Conservation (phyloP, 371 early-diverging fungal species). For the Entomophthora muscae region DNA sequence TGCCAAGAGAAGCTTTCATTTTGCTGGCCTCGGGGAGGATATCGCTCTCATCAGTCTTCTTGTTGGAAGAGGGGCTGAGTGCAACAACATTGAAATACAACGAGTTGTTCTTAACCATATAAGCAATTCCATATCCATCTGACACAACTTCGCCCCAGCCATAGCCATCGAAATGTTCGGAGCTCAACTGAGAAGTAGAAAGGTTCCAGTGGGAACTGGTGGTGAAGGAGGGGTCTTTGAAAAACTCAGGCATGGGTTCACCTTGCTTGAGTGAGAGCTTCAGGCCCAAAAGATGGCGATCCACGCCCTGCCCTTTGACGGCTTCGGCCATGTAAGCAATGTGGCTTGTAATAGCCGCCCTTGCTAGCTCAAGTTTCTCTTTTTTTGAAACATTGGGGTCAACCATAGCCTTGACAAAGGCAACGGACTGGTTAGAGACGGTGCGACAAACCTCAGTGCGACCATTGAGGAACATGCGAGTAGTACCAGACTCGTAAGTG, state of each 20-base stretch:
- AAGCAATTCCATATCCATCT: constrained; percentile 87
- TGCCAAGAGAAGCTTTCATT: neutral
- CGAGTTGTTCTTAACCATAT: constrained; percentile 73
- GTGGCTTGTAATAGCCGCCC: constrained; percentile 57
- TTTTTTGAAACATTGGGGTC: constrained; percentile 25
- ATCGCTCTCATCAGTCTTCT: neutral
- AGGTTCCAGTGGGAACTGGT: constrained; percentile 82
- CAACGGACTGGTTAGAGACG: constrained; percentile 56
- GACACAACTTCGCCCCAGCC: constrained; percentile 96
- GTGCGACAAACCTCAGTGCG: constrained; percentile 91
- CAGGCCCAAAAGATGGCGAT: constrained; percentile 77
- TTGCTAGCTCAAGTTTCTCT: constrained; percentile 45
- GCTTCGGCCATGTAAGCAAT: constrained; percentile 61
- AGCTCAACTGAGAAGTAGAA: constrained; percentile 80
- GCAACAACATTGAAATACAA: constrained; percentile 76
- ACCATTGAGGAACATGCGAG: constrained; percentile 76
- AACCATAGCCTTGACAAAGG: constrained; percentile 77
- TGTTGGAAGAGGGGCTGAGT: constrained; percentile 33
- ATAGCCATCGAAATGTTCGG: constrained; percentile 80
- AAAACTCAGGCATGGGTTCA: constrained; percentile 66
- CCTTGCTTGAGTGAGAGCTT: constrained; percentile 36
- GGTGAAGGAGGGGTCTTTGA: constrained; percentile 62
- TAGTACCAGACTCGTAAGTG: constrained; percentile 87
- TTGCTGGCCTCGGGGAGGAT: neutral
- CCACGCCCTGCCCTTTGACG: constrained; percentile 71